A percentile compares a stretch with the other conserved stretches of the same genome.
phyloP scores from a whole-genome alignment of 1,284 basidiomycete genomes.

The Boletellus deceptivus region DNA sequence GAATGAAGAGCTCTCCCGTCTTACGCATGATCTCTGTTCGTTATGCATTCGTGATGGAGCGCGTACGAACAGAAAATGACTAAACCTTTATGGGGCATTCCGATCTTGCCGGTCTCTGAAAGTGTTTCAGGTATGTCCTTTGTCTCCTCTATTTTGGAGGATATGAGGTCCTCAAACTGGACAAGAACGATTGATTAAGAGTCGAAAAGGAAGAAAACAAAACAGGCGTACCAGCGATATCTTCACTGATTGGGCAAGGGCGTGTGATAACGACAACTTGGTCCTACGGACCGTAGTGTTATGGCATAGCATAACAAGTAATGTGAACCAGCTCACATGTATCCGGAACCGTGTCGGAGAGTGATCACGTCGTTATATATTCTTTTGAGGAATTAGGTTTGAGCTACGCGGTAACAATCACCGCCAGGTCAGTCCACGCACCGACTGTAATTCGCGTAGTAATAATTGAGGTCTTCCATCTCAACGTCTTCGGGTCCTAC shows the following conservation, averaged over 20 bases:
- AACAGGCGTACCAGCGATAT: constrained; percentile 70
- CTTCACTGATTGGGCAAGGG: constrained; percentile 94
- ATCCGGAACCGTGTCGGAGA: constrained; percentile 89
- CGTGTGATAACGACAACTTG: constrained; percentile 92
- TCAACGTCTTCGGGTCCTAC: constrained; percentile 80
- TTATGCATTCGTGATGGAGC: constrained; percentile 15
- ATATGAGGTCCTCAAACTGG: constrained; percentile 90
- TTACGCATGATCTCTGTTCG: constrained; percentile 92
- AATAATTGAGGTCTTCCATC: constrained; percentile 96
- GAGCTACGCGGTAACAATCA: constrained; percentile 10
- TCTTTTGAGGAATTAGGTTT: constrained; percentile 39
- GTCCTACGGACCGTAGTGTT: constrained; percentile 58
- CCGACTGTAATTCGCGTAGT: constrained; percentile 96
- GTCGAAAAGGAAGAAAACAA: constrained; percentile 14
- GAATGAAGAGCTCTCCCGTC: constrained; percentile 91
- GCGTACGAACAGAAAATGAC: constrained; percentile 5
- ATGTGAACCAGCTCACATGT: constrained; percentile 66
- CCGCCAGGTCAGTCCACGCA: constrained; percentile 35
- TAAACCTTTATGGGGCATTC: constrained; percentile 75
- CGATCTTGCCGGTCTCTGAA: constrained; percentile 93
- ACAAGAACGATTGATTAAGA: not conserved
- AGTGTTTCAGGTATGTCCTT: constrained; percentile 95
- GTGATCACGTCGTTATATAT: constrained; percentile 99
- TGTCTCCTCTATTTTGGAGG: constrained; percentile 92
- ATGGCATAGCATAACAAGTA: constrained; percentile 17